Evolutionary conservation across 139 green algal species (phyloP), one percentile per base, ranked within the genome.

Genomic region (Nannochloris sp.): DNA sequence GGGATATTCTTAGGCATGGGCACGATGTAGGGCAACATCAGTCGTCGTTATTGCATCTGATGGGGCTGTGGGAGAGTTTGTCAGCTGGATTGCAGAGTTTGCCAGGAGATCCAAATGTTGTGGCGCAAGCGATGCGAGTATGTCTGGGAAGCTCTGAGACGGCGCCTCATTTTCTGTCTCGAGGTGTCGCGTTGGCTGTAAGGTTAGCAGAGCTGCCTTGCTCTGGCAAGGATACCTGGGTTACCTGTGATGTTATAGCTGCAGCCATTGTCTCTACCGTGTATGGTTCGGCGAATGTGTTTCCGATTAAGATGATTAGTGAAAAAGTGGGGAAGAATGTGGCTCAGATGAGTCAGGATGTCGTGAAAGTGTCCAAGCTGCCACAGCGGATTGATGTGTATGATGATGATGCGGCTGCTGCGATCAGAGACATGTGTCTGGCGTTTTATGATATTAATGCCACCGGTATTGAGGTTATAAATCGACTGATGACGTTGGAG

Each of bases 381-480:
- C 85, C 89, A 5, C 27, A 64, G 14, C 56, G 85, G 16, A 79
- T 86, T 14, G 78, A 91, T 58, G 19, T 90, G 43, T 86, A 87
- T 44, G 90, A 97, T 60, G 91, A 97, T 44, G 62, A 74, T 19
- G 73, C 76, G 1, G 78, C 90, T 37, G 83, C 78, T 55, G 81
- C 84, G 0, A 61, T 96, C 40, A 84, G 91, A 1, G 82, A 93
- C 72, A 87, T 92, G 61, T 86, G 81, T 44, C 79, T 97, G 2
- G 64, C 79, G 0, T 89, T 92, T 27, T 89, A 95, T 51, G 91
- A 97, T 60, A 73, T 80, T 27, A 75, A 89, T 1, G 84, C 89
- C 0, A 80, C 80, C 2, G 77, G 87, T 7, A 76, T 97, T 51
- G 90, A 96, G 82, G 69, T 97, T 24, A 83, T 84, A 1, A 62